Evolutionary conservation across 768 basidiomycete species (phyloP), one percentile per base, ranked within the genome.

Genomic region (Tricholomella constricta): DNA sequence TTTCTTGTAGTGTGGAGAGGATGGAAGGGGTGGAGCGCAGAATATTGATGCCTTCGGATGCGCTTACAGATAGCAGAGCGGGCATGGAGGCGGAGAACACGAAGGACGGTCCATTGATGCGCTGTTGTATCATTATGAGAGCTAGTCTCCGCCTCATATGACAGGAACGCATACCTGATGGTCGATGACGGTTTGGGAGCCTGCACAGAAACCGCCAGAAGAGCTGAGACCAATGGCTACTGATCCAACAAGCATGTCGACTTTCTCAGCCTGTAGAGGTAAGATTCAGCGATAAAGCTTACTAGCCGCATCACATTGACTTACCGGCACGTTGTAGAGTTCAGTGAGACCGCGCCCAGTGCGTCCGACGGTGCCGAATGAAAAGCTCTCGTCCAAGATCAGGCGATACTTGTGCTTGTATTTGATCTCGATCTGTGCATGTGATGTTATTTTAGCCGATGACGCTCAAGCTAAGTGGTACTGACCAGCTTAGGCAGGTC

Each of bases 11-110:
- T 1, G 80, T 72, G 29, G 77, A 72, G 57, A 97, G 83, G 37
- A 94, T 79, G 5, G 86, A 84, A 0, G 93, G 93, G 1, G 85
- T 85, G 53, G 79, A 82, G 38, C 82, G 81, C 45, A 98, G 77
- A 58, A 89, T 83, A 62, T 84, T 82, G 69, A 98, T 89, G 6
- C 86, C 92, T 62, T 93, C 88, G 0, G 91, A 94, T 2, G 86
- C 91, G 59, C 88, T 84, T 57, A 94, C 94, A 17, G 92, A 86
- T 34, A 98, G 85, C 37, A 95, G 79, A 2, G 92, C 83, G 0
- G 97, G 97, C 75, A 96, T 85, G 2, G 96, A 86, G 15, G 97
- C 97, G 1, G 96, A 97, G 77, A 94, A 99, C 54, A 99, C 94
- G 67, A 93, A 96, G 0, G 94, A 85, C 3, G 93, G 86, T 14